Conservation (phyloP, 768 basidiomycete species). For the Lactarius sp. region DNA sequence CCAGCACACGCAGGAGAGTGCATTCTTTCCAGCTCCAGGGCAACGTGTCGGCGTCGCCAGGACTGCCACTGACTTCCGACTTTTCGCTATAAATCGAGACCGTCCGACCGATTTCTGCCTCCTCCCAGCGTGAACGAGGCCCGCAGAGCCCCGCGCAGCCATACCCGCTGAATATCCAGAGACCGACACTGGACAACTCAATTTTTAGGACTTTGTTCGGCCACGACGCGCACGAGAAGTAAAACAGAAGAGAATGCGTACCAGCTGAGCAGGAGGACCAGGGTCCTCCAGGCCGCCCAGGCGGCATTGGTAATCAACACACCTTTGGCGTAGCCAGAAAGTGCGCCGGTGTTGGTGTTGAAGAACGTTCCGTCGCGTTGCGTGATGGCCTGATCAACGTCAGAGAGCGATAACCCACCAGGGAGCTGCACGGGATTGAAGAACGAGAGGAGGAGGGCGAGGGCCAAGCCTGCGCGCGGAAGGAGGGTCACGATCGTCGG, state of each 20-base stretch:
- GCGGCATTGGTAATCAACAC: slow-evolving; percentile 74
- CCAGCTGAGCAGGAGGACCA: slow-evolving; percentile 70
- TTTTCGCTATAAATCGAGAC: slow-evolving; percentile 48
- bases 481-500: slow-evolving; percentile 78
- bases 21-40: slow-evolving; percentile 78
- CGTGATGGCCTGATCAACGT: slow-evolving; percentile 39
- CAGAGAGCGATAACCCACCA: slow-evolving; percentile 42
- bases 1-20: slow-evolving; percentile 65
- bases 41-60: slow-evolving; percentile 38
- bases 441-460: slow-evolving; percentile 69
- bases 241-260: slow-evolving; percentile 28
- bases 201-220: not conserved
- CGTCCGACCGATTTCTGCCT: slow-evolving; percentile 63
- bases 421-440: slow-evolving; percentile 41
- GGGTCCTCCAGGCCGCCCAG: slow-evolving; percentile 72
- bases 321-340: slow-evolving; percentile 74
- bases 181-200: slow-evolving; percentile 49
- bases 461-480: slow-evolving; percentile 71
- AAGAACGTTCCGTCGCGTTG: slow-evolving; percentile 76
- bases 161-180: slow-evolving; percentile 76
- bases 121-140: slow-evolving; percentile 80
- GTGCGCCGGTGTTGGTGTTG: slow-evolving; percentile 50
- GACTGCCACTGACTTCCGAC: slow-evolving; percentile 27
- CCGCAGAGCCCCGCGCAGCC: slow-evolving; percentile 81
- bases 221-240: not conserved